Conservation (phyloP, 495 filamentous ascomycete genomes). For the Podospora pseudocomata region DNA sequence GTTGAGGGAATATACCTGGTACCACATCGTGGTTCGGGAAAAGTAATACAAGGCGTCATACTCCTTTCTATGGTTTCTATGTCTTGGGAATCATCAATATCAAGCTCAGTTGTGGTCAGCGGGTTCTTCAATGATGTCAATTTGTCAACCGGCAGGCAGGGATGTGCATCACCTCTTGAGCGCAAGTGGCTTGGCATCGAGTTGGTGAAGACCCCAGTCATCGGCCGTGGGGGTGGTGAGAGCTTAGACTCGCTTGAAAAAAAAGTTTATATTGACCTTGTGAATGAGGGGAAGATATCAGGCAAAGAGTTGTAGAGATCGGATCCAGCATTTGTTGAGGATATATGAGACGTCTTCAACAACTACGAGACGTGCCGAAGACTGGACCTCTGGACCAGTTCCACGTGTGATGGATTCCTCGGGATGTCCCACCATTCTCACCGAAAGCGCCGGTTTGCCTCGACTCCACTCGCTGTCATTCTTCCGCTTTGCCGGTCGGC, state of each 20-base stretch:
- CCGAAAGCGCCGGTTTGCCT: constrained; percentile 6
- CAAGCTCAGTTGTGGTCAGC: not conserved
- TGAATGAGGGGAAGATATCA: not conserved
- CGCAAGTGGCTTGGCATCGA: not conserved
- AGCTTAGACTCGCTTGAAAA: constrained; percentile 5
- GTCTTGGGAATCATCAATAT: not conserved
- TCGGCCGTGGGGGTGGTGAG: not conserved
- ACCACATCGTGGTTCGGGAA: not conserved
- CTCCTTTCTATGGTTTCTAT: not conserved
- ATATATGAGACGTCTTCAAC: not conserved
- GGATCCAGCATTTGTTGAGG: not conserved
- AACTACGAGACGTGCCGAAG: not conserved
- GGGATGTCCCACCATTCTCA: constrained; percentile 8
- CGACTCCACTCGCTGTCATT: constrained; percentile 20
- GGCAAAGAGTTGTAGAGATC: no score
- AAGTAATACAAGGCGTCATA: not conserved
- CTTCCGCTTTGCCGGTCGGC: constrained; percentile 31
- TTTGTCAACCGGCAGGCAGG: not conserved
- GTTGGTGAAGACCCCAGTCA: not conserved
- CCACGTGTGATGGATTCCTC: constrained; percentile 16
- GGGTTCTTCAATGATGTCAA: constrained; percentile 3
- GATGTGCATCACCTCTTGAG: not conserved
- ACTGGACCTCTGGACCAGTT: not conserved
- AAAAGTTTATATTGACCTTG: not conserved
- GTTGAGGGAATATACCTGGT: not conserved